These are phyloP conservation scores for Dunaliella sp. DNA, from an alignment of 139 green algal genomes.

Conservation along the genomic window DNA sequence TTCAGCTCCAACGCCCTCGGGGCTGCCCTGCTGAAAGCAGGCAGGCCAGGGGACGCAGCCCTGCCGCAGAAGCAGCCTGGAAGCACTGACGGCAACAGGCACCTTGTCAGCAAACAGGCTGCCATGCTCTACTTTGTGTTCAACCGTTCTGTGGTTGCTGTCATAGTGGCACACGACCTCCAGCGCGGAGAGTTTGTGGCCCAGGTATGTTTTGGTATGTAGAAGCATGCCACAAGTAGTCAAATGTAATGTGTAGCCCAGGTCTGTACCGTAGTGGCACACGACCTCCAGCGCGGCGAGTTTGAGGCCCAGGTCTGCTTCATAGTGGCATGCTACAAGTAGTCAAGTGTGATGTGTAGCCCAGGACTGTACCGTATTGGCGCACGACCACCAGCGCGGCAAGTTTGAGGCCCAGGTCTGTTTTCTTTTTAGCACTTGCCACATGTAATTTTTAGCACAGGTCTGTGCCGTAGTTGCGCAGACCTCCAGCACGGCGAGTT, in stretches of 20 bases:
- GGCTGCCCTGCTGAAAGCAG: not conserved
- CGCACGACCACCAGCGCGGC: conserved; percentile 75
- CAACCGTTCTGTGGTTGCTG: conserved; percentile 69
- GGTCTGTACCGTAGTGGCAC: too few relatives aligned
- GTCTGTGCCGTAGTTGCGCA: too few relatives aligned
- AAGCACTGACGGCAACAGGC: not conserved
- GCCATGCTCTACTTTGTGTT: conserved; percentile 99
- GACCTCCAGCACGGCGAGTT: too few relatives aligned
- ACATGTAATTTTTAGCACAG: too few relatives aligned
- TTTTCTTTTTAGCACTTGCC: too few relatives aligned
- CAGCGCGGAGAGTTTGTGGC: conserved; percentile 87
- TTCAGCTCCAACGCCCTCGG: conserved; percentile 47
- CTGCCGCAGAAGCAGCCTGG: not conserved
- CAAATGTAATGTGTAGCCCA: too few relatives aligned
- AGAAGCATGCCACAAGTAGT: too few relatives aligned
- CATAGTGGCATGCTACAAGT: too few relatives aligned
- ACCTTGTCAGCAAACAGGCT: conserved; percentile 19
- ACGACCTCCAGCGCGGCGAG: conserved; percentile 80
- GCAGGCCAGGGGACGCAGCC: not conserved
- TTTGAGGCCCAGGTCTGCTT: conserved; percentile 96
- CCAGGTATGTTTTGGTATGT: too few relatives aligned
- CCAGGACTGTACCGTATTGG: too few relatives aligned
- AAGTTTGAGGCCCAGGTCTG: conserved; percentile 96
- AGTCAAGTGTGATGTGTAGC: too few relatives aligned
- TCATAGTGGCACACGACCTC: conserved; percentile 90